Evolutionary conservation across 129 eudicot species (phyloP).

Genomic region (Logfia minima): DNA sequence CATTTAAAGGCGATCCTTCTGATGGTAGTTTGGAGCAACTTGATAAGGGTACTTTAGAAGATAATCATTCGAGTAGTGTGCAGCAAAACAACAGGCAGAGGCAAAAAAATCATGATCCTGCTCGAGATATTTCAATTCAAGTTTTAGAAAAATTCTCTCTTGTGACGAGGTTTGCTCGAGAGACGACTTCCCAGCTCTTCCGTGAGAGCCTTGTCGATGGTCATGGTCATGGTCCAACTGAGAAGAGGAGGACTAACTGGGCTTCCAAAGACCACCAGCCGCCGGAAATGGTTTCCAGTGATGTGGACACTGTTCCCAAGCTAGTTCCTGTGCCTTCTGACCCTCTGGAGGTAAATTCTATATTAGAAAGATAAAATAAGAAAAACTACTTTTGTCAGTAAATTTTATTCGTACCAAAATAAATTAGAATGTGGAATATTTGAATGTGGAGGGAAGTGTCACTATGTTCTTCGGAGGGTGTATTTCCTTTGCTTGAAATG

Average conservation of each 20-base stretch:
- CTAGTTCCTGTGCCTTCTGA: slow-evolving; percentile 62
- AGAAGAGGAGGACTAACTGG: slow-evolving; percentile 48
- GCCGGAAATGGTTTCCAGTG: slow-evolving; percentile 30
- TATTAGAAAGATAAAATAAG: not conserved
- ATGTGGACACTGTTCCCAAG: slow-evolving; percentile 37
- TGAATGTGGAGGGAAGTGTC: not conserved
- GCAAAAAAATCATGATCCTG: slow-evolving; percentile 74
- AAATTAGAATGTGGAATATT: slow-evolving; percentile 18
- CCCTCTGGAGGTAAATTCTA: slow-evolving; percentile 72
- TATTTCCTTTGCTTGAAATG: not conserved
- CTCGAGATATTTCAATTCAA: slow-evolving; percentile 85
- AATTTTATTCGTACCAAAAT: not conserved
- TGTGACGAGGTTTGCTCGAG: slow-evolving; percentile 95
- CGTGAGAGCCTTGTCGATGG: slow-evolving; percentile 71
- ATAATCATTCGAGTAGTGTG: slow-evolving; percentile 29
- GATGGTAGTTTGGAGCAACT: slow-evolving; percentile 35
- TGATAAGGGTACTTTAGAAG: slow-evolving; percentile 34
- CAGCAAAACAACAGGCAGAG: slow-evolving; percentile 62
- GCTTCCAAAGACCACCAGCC: slow-evolving; percentile 40
- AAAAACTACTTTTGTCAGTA: not conserved
- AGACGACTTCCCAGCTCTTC: slow-evolving; percentile 93
- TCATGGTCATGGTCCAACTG: slow-evolving; percentile 35
- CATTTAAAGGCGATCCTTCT: slow-evolving; percentile 41
- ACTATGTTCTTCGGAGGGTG: not conserved
- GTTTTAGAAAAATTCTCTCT: slow-evolving; percentile 92